Evolutionary conservation across 169 alveolate species (phyloP).

Genomic region (Eimeria tenella): DNA sequence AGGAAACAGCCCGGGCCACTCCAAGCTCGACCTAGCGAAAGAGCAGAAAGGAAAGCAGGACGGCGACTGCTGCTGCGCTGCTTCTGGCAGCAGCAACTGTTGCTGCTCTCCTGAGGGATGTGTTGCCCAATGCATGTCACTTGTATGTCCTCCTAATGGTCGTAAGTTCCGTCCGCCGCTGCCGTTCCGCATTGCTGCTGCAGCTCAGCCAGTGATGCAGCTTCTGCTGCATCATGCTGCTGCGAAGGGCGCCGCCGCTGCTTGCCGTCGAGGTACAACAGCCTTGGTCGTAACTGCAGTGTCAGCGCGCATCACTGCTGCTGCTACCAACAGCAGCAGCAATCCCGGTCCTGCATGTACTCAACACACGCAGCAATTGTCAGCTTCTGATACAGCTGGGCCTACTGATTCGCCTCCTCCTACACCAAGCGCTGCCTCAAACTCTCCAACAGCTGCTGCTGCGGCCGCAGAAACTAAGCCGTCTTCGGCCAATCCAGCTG

Average conservation of each 20-base stretch:
- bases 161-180: slow-evolving; percentile 3
- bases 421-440: neutral
- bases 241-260: slow-evolving; percentile 56
- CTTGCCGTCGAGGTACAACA: slow-evolving; percentile 26
- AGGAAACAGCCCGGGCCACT: neutral
- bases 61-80: neutral
- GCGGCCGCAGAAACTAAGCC: neutral
- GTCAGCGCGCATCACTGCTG: slow-evolving; percentile 51
- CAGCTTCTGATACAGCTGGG: slow-evolving; percentile 20
- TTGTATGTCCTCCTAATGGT: neutral
- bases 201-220: slow-evolving; percentile 54
- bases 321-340: neutral
- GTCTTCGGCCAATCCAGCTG: neutral
- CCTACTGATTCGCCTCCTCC: neutral
- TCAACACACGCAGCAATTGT: neutral
- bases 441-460: slow-evolving; percentile 21
- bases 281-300: slow-evolving; percentile 39
- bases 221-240: slow-evolving; percentile 61
- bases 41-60: slow-evolving; percentile 11
- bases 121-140: slow-evolving; percentile 8
- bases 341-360: neutral
- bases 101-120: slow-evolving; percentile 40
- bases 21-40: neutral
- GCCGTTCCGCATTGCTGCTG: slow-evolving; percentile 26
- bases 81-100: slow-evolving; percentile 45